These are phyloP conservation scores for Coriaria nepalensis DNA, from an alignment of 306 rosid species.

Conservation along the genomic window DNA sequence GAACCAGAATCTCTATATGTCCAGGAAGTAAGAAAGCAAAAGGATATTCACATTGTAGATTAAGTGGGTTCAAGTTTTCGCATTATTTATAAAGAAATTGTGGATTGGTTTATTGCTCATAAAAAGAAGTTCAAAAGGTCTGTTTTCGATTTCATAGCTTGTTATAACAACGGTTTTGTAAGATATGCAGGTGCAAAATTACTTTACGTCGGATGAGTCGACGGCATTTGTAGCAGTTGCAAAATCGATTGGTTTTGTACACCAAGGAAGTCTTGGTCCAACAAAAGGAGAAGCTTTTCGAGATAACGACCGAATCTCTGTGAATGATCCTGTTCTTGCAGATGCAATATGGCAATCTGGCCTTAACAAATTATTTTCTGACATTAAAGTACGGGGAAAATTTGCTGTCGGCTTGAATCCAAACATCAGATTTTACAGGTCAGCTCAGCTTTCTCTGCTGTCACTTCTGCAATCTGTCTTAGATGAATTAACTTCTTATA, in stretches of 20 bases:
- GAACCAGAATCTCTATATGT: too few relatives aligned
- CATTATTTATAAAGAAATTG: too few relatives aligned
- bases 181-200: conserved; percentile 48
- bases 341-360: conserved; percentile 68
- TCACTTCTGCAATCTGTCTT: too few relatives aligned
- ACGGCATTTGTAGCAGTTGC: conserved; percentile 56
- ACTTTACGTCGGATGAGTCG: conserved; percentile 62
- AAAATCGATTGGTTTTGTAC: conserved; percentile 60
- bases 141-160: background rate
- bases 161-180: background rate
- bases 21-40: too few relatives aligned
- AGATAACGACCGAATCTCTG: conserved; percentile 73
- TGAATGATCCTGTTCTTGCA: conserved; percentile 58
- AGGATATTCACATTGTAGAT: too few relatives aligned
- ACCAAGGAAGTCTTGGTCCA: conserved; percentile 89
- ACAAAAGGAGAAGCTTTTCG: conserved; percentile 75
- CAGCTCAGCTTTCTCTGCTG: background rate
- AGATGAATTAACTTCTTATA: background rate
- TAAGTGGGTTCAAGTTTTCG: too few relatives aligned
- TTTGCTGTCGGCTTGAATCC: conserved; percentile 76
- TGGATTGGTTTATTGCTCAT: too few relatives aligned
- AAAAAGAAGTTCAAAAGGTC: too few relatives aligned
- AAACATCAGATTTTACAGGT: conserved; percentile 82
- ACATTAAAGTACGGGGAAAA: conserved; percentile 53
- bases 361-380: conserved; percentile 47